Evolutionary conservation across 768 basidiomycete genomes (phyloP).

Genomic region (Pleurotus tuoliensis): DNA sequence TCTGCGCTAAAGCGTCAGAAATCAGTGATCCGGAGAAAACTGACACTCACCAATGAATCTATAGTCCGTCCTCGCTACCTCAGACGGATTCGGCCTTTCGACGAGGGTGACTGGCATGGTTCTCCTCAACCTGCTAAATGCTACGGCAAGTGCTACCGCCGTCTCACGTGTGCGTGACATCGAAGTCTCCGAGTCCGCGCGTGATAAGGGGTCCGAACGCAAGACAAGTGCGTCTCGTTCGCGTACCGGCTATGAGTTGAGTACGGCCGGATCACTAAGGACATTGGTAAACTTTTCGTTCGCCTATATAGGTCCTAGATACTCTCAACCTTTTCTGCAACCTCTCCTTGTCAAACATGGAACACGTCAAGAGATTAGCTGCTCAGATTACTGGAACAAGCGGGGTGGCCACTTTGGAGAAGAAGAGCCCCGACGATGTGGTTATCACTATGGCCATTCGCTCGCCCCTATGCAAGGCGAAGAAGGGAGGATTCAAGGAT

Average conservation of each 20-base stretch:
- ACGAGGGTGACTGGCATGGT: no score
- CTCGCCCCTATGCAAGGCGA: constrained; percentile 72
- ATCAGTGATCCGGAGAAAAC: not conserved
- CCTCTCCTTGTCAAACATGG: constrained; percentile 31
- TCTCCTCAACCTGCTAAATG: no score
- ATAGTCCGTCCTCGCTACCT: not conserved
- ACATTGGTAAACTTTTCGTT: no score
- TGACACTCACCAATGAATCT: constrained; percentile 1
- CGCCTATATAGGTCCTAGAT: no score
- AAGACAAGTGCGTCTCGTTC: no score
- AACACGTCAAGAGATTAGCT: constrained; percentile 64
- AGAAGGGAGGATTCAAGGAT: constrained; percentile 74
- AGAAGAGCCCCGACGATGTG: constrained; percentile 68
- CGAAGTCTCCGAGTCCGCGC: no score
- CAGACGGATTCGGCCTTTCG: not conserved
- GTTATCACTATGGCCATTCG: constrained; percentile 81
- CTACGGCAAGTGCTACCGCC: no score
- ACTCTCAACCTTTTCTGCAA: not conserved
- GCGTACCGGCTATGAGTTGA: not conserved
- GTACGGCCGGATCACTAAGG: not conserved
- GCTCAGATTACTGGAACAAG: constrained; percentile 51
- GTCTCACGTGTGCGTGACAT: no score
- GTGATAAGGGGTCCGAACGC: no score
- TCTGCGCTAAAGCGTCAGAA: not conserved
- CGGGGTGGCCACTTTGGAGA: constrained; percentile 43